Evolutionary conservation across 306 rosid species (phyloP).

Genomic region (Begonia peltatifolia): DNA sequence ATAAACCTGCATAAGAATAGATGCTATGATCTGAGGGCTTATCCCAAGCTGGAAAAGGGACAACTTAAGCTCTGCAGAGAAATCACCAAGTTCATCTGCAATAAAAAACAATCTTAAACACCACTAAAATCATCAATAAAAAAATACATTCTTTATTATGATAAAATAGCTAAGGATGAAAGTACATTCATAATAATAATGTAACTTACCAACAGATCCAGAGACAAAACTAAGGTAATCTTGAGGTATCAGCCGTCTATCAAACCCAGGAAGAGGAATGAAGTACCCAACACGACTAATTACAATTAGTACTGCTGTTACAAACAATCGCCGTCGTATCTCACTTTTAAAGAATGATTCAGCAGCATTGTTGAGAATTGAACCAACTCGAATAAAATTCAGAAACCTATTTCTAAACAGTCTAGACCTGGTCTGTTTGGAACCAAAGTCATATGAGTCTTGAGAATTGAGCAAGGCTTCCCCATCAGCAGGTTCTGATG

Average conservation of each 20-base stretch:
- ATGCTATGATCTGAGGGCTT: slow-evolving; percentile 94
- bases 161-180: background rate
- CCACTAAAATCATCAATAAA: background rate
- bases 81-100: slow-evolving; percentile 97
- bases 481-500: slow-evolving; percentile 12
- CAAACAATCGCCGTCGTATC: slow-evolving; percentile 77
- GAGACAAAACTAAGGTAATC: slow-evolving; percentile 82
- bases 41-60: slow-evolving; percentile 97
- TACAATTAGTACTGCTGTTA: slow-evolving; percentile 69
- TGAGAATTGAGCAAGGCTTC: slow-evolving; percentile 13
- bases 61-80: slow-evolving; percentile 67
- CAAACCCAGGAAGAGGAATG: slow-evolving; percentile 93
- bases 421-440: slow-evolving; percentile 13
- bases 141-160: slow-evolving; percentile 1
- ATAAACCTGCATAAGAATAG: slow-evolving; percentile 91
- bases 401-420: slow-evolving; percentile 54
- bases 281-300: slow-evolving; percentile 89
- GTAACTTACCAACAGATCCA: slow-evolving; percentile 75
- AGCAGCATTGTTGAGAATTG: slow-evolving; percentile 67
- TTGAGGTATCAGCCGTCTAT: slow-evolving; percentile 86
- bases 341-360: slow-evolving; percentile 90
- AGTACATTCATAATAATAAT: background rate
- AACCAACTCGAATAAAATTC: slow-evolving; percentile 57
- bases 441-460: background rate
- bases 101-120: slow-evolving; percentile 16